Evolutionary conservation across 768 basidiomycete genomes (phyloP).

Genomic region (Collybiopsis confluens): DNA sequence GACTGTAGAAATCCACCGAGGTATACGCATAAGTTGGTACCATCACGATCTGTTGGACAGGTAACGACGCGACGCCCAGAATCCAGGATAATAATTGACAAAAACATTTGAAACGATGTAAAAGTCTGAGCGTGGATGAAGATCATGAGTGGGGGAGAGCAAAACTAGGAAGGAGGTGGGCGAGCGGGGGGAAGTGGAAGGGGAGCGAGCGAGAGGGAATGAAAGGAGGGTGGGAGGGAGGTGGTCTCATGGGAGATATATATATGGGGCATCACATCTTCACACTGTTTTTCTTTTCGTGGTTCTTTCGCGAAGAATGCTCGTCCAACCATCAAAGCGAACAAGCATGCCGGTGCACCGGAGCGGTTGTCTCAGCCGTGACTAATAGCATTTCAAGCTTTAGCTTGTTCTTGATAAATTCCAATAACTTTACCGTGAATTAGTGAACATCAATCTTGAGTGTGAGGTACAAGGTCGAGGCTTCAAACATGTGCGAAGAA

Average conservation of each 20-base stretch:
- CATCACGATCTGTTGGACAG: neutral
- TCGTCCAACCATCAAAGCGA: no score
- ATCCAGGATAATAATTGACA: neutral
- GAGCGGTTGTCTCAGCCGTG: no score
- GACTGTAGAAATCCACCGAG: slow-evolving; percentile 36
- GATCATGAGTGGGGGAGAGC: neutral
- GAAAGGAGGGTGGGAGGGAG: neutral
- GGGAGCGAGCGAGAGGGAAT: neutral
- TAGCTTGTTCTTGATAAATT: no score
- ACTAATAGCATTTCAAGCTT: no score
- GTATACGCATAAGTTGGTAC: slow-evolving; percentile 4
- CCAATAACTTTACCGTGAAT: no score
- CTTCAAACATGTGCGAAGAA: no score
- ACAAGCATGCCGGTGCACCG: no score
- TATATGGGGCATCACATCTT: neutral
- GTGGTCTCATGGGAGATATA: neutral
- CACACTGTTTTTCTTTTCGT: no score
- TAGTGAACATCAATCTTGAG: no score
- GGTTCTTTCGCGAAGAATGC: no score
- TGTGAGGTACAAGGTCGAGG: no score
- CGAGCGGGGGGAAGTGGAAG: neutral
- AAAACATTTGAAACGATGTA: neutral
- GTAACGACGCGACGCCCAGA: neutral
- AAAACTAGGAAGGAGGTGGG: neutral
- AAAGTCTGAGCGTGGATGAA: neutral